Percentiles rank a stretch among this genome's conserved stretches.
phyloP scores from a whole-genome alignment of 164 flowering plant species.

The Kalanchoe fedtschenkoi region DNA sequence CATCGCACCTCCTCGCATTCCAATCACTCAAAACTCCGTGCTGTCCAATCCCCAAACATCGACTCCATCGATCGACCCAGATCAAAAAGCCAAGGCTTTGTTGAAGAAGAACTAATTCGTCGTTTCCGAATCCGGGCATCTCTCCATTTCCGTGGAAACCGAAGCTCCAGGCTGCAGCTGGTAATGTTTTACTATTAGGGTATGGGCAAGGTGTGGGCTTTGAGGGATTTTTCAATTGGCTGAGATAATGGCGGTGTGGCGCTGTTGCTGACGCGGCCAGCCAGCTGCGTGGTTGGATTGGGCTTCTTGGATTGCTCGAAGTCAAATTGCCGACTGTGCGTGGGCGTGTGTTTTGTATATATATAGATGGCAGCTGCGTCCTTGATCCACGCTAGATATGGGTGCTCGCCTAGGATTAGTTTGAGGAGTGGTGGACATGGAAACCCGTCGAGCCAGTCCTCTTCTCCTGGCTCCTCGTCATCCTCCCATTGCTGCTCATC shows the following conservation, averaged over 20 bases:
- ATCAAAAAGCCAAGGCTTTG: neutral
- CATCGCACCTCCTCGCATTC: too few species aligned
- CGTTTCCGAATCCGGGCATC: constrained; percentile 1
- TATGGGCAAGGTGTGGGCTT: neutral
- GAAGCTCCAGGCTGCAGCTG: neutral
- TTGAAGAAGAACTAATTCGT: neutral
- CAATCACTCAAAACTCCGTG: too few species aligned
- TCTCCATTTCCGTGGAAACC: neutral
- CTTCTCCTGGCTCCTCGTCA: neutral
- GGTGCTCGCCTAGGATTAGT: neutral
- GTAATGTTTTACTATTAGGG: too few species aligned
- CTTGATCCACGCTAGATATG: constrained; percentile 2
- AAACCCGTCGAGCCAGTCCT: constrained; percentile 1
- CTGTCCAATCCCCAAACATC: too few species aligned
- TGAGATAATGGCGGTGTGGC: too few species aligned
- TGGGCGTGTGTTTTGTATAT: too few species aligned
- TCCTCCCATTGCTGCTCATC: constrained; percentile 2
- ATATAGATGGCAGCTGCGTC: constrained; percentile 2
- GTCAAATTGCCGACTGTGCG: too few species aligned
- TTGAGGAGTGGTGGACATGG: constrained; percentile 5
- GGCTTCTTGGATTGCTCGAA: constrained; percentile 1
- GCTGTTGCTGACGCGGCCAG: too few species aligned
- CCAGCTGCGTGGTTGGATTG: neutral
- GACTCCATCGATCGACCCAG: too few species aligned
- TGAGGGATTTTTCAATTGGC: neutral